Base-by-base conservation (phyloP, 306 rosid genomes). In the Prosopis cineraria region DNA sequence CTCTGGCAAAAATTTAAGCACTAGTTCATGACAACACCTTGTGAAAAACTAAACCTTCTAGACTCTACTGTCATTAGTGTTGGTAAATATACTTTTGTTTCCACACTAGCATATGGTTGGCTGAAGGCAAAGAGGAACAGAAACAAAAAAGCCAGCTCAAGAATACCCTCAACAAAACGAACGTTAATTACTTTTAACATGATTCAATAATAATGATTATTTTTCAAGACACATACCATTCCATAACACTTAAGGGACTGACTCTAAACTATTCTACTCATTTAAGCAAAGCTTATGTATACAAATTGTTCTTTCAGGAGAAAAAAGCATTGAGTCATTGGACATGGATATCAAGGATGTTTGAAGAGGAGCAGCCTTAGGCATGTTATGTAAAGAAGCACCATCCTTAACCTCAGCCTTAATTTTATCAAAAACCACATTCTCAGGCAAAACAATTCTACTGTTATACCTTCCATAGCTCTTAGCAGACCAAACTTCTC, bases 351-450 rank as follows among this genome's bases (percentile, higher is more conserved):
- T 90, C 90, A 24, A 91, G 8, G 25, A 90, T 37, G 59, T 85
- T 86, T 19, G 87, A 73, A 63, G 27, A 29, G 3, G 6, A 0
- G 63, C 5, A 40, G 90, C 88, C 72, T 88, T 91, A 2, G 97
- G 93, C 13, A 94, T 89, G 22, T 84, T 85, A 10, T 91, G 74
- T 62, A 90, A 94, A 50, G 90, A 86, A 60, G 91, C 91, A 80
- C 98, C 98, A 84, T 94, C 94, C 76, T 69, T 91, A 1, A 91
- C 96, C 89, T 89, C 96, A 0, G 96, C 97, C 78, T 81, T 89
- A 56, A 91, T 91, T 44, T 89, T 75, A 86, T 94, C 97, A 68
- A 89, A 85, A 67, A 82, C 81, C 53, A 94, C 83, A 81, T 90
- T 89, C 69, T 91, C 91, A 2, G 96, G 97, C 88, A 91, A 71